Percentiles rank a stretch among this genome's conserved stretches.
These are phyloP conservation scores for Sporothrix inflata DNA, from an alignment of 2,329 filamentous ascomycete genomes.

Conservation along the genomic window DNA sequence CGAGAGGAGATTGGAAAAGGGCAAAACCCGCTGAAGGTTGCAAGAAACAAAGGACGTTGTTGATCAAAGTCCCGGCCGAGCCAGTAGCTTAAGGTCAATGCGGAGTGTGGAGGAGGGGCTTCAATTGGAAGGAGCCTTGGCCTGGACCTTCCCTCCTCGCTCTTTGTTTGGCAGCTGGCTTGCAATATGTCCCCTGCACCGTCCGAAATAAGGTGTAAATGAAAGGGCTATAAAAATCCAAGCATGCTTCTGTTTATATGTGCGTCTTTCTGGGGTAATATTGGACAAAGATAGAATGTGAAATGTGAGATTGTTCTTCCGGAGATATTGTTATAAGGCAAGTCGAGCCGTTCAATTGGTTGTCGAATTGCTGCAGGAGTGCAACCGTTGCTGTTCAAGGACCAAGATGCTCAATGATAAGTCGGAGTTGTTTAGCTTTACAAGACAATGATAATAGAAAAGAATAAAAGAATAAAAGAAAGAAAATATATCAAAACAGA, in stretches of 20 bases:
- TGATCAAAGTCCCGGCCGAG: neutral
- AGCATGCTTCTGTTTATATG: neutral
- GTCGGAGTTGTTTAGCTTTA: neutral
- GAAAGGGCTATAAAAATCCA: slow-evolving; percentile 1
- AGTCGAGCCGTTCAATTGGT: neutral
- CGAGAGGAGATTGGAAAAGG: neutral
- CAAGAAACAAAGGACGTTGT: slow-evolving; percentile 2
- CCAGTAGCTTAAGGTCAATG: slow-evolving; percentile 5
- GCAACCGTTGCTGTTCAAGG: no score
- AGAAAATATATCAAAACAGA: neutral
- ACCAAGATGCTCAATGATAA: neutral
- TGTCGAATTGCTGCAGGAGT: neutral
- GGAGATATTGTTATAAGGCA: neutral
- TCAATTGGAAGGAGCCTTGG: slow-evolving; percentile 6
- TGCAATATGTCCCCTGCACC: neutral
- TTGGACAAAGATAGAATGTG: neutral
- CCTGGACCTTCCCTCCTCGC: neutral
- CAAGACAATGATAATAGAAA: neutral
- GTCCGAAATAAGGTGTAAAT: neutral
- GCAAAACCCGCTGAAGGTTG: neutral
- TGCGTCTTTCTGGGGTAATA: neutral
- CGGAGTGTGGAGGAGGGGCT: slow-evolving; percentile 14
- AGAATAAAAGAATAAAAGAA: neutral
- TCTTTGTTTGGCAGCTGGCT: neutral
- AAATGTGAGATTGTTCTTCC: neutral